phyloP scores from a whole-genome alignment of 495 filamentous ascomycete genomes.

The Staphylotrichum tortipilum region DNA sequence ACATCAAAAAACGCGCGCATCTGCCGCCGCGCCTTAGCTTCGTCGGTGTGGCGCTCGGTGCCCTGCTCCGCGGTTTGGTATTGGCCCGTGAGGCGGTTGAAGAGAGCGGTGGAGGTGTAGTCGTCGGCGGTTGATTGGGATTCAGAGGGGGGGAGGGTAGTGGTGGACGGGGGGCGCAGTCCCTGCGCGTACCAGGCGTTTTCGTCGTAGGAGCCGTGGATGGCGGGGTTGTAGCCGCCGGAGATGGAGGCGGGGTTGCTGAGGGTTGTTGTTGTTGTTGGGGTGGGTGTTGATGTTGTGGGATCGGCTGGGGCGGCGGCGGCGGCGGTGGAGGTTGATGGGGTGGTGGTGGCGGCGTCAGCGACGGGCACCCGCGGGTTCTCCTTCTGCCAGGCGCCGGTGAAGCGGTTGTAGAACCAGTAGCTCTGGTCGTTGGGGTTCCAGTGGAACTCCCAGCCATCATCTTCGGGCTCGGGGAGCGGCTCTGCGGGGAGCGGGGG shows the following conservation, averaged over 20 bases:
- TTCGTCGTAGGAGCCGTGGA: constrained; percentile 93
- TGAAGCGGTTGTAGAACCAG: constrained; percentile 88
- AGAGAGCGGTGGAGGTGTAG: constrained; percentile 62
- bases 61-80: constrained; percentile 65
- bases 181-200: constrained; percentile 78
- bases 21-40: constrained; percentile 79
- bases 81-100: constrained; percentile 88
- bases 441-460: constrained; percentile 88
- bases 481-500: constrained; percentile 36
- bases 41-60: constrained; percentile 62
- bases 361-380: constrained; percentile 69
- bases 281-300: constrained; percentile 18
- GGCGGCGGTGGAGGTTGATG: constrained; percentile 17
- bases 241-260: constrained; percentile 29
- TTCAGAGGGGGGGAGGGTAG: constrained; percentile 42
- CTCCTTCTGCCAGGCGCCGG: constrained; percentile 69
- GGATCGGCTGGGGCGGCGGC: constrained; percentile 19
- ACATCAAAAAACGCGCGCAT: constrained; percentile 96
- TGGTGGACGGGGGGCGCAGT: constrained; percentile 12
- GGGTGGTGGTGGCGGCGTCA: constrained; percentile 16
- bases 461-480: constrained; percentile 46
- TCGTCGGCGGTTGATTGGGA: constrained; percentile 42
- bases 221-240: constrained; percentile 86
- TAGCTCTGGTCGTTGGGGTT: constrained; percentile 59
- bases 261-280: constrained; percentile 13